Evolutionary conservation across 345 rosid species (phyloP), one percentile per base, ranked within the genome.

Genomic region (Sonneratia caseolaris): DNA sequence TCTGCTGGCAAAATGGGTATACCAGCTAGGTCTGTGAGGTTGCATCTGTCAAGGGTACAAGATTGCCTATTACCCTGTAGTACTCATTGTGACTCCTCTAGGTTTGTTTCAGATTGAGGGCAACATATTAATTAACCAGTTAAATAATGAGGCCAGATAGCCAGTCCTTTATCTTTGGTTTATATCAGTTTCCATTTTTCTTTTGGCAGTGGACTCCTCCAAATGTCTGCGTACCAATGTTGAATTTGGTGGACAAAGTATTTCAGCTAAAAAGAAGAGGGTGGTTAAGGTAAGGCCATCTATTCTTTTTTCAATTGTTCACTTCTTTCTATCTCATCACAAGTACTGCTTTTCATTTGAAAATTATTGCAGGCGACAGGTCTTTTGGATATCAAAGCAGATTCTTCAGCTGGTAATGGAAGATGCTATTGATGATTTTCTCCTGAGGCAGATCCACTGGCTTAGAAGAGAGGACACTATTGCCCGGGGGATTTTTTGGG

Each of bases 391-490:
- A 68, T 92, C 98, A 73, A 96, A 89, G 84, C 96, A 96, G 81
- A 92, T 96, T 74, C 76, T 92, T 73, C 99, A 96, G 78, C 79
- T 96, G 70, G 83, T 92, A 72, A 96, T 92, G 99, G 98, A 92
- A 80, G 98, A 92, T 87, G 98, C 97, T 72, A 92, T 92, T 57
- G 99, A 91, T 88, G 98, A 96, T 80, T 96, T 86, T 87, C 96
- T 96, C 69, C 74, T 96, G 82, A 86, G 95, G 79, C 95, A 88
- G 77, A 82, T 96, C 68, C 82, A 81, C 68, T 96, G 91, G 95
- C 91, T 96, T 73, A 83, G 92, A 69, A 86, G 76, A 36, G 98
- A 92, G 82, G 99, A 96, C 13, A 84, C 85, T 66, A 68, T 96
- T 73, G 90, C 98, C 64, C 80, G 68, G 56, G 97, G 96, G 82